Base-by-base conservation (phyloP, 257 asterid genomes). In the Fraxinus quadrangulata region DNA sequence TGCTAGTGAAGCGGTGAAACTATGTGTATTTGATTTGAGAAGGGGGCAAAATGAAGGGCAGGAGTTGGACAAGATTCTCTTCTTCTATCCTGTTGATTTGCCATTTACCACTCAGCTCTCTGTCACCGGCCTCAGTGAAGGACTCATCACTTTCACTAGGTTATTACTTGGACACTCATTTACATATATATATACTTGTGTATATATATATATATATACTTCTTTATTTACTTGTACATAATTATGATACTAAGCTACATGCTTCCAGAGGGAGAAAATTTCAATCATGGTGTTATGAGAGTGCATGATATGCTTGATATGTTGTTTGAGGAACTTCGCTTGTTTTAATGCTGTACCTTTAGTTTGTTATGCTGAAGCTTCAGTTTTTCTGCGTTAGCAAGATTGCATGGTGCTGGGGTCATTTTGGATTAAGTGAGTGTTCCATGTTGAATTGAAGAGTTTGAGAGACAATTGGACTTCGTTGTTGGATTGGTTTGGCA, bases 1-100 rank as follows among this genome's bases (percentile, higher is more conserved):
- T 75, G 75, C 86, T 36, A 86, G 79, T 71, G 98, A 90, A 77
- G 69, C 89, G 1, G 78, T 95, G 92, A 89, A 88, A 81, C 81
- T 95, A 76, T 96, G 99, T 67, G 90, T 90, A 39, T 96, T 93
- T 82, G 99, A 96, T 90, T 86, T 96, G 86, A 89, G 90, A 85
- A 96, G 99, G 87, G 99, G 99, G 28, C 98, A 96, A 76, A 87
- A 87, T 70, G 99, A 96, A 87, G 99, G 99, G 72, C 97, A 92
- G 87, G 99, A 96, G 85, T 82, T 93, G 83, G 99, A 96, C 77
- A 96, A 96, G 89, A 93, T 96, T 84, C 90, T 96, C 75, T 93
- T 88, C 80, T 96, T 96, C 87, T 90, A 89, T 84, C 99, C 99
- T 59, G 82, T 88, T 31, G 96, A 92, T 89, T 78, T 92, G 59